phyloP scores from a whole-genome alignment of 345 rosid species.

The Salix purpurea region DNA sequence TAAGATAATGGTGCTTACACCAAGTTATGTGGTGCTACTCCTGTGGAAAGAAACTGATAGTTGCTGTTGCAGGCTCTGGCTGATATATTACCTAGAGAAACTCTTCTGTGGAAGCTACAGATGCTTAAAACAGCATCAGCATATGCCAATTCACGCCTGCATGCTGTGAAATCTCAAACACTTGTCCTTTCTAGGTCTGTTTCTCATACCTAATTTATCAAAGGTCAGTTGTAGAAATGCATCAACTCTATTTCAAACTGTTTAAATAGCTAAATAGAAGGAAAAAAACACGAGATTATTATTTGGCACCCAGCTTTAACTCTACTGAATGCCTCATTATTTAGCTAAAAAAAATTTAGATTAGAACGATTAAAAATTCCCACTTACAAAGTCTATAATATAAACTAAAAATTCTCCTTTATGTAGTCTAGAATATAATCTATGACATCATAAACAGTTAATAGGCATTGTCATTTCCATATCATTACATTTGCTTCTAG shows the following conservation, averaged over 20 bases:
- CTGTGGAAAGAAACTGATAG: conserved; percentile 14
- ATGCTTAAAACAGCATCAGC: conserved; percentile 60
- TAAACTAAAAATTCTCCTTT: neutral
- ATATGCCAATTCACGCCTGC: conserved; percentile 65
- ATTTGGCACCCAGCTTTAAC: too few species aligned
- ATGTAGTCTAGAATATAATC: neutral
- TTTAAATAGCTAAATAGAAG: too few species aligned
- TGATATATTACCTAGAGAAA: conserved; percentile 56
- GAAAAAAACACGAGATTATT: too few species aligned
- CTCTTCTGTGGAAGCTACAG: conserved; percentile 73
- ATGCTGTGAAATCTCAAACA: conserved; percentile 61
- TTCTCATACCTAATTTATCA: neutral
- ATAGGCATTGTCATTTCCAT: neutral
- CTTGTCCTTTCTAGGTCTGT: conserved; percentile 59
- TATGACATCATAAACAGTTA: too few species aligned
- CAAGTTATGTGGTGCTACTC: neutral
- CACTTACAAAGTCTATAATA: neutral
- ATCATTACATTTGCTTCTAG: neutral
- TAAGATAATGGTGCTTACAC: neutral
- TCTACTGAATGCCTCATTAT: too few species aligned
- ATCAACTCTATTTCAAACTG: neutral
- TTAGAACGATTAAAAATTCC: too few species aligned
- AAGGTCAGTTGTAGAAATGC: neutral
- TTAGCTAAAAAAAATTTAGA: too few species aligned
- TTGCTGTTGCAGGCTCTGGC: conserved; percentile 48